phyloP scores from a whole-genome alignment of 129 eudicot species.

The Flaveria sonorensis region DNA sequence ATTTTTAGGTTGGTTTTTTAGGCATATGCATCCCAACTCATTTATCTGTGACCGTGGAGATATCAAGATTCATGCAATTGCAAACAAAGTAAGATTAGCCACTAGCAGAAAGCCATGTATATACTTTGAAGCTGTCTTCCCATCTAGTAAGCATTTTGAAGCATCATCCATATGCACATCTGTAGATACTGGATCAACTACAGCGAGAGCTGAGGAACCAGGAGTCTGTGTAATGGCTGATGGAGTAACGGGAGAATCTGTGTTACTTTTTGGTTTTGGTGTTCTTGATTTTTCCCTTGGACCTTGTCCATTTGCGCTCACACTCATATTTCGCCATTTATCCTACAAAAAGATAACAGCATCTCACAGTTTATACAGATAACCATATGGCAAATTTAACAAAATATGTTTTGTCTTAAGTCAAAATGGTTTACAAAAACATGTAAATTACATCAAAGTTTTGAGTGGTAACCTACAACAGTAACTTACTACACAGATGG shows the following conservation, averaged over 20 bases:
- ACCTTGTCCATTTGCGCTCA: conserved; percentile 64
- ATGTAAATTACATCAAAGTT: background rate
- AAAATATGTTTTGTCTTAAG: background rate
- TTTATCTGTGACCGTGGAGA: background rate
- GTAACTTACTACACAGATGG: too few relatives aligned
- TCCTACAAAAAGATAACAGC: conserved; percentile 44
- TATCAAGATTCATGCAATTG: conserved; percentile 30
- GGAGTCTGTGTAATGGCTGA: conserved; percentile 37
- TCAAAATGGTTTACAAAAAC: background rate
- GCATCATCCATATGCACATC: conserved; percentile 57
- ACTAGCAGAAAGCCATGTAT: background rate
- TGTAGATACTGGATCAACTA: conserved; percentile 42
- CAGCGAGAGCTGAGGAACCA: conserved; percentile 39
- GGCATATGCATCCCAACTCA: conserved; percentile 42
- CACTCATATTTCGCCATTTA: conserved; percentile 94
- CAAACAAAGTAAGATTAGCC: background rate
- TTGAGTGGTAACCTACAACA: background rate
- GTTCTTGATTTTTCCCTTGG: conserved; percentile 73
- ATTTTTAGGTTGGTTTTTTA: conserved; percentile 12
- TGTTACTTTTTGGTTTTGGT: conserved; percentile 60
- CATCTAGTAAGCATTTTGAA: conserved; percentile 55
- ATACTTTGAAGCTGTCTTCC: conserved; percentile 64
- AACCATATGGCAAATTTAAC: conserved; percentile 1
- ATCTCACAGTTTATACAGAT: conserved; percentile 36
- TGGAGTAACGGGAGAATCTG: conserved; percentile 56